phyloP scores from a whole-genome alignment of 129 eudicot species.

The Flaveria bidentis region DNA sequence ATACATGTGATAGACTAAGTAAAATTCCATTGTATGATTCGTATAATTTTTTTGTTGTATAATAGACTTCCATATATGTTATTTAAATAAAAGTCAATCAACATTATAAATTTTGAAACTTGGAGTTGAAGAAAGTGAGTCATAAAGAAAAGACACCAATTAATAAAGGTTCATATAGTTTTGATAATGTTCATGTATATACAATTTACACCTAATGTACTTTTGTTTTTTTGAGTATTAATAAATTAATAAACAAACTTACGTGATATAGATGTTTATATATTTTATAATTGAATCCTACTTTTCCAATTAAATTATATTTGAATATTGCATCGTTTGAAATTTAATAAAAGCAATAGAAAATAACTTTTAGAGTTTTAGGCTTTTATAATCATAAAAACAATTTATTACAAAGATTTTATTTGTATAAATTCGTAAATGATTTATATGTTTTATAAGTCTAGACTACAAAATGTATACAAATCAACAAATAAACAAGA shows the following conservation, averaged over 20 bases:
- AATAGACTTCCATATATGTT: no score
- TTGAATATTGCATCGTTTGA: background rate
- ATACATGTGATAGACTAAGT: no score
- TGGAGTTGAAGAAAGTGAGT: slow-evolving; percentile 6
- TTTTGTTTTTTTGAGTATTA: background rate
- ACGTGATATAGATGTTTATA: background rate
- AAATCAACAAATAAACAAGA: no score
- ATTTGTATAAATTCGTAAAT: no score
- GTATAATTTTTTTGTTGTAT: no score
- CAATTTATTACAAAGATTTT: background rate
- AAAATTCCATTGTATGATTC: no score
- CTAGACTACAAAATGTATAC: no score
- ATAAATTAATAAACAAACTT: no score
- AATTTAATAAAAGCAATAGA: background rate
- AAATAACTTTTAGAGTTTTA: background rate
- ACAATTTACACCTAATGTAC: background rate
- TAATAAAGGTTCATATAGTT: background rate
- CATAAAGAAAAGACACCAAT: background rate
- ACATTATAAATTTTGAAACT: background rate
- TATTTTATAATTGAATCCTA: background rate
- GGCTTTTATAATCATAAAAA: background rate
- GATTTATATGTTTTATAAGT: background rate
- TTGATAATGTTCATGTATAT: background rate
- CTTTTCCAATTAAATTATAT: background rate
- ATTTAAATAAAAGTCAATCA: background rate